Base-by-base conservation (phyloP, 2,329 filamentous ascomycete genomes). In the Myrmaecium sp. region DNA sequence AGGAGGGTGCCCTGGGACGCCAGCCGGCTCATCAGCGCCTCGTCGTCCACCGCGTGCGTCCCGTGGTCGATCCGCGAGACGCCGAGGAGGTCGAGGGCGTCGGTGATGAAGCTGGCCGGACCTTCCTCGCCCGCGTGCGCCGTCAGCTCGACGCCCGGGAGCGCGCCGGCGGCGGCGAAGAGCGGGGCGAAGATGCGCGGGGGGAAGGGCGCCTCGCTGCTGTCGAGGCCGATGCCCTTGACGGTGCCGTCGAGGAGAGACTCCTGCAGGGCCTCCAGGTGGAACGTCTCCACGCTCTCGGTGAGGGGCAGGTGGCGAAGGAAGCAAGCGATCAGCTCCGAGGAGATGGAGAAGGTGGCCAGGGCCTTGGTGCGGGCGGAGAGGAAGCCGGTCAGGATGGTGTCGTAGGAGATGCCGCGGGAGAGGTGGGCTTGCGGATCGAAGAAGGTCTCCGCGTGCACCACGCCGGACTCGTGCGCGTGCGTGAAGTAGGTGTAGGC, bases 81-180 rank as follows among this genome's bases (percentile, higher is more conserved):
- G 13, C 60, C 55, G 22, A 82, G 60, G 16, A 58, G 43, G 36
- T 76, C 66, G 21, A 83, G 54, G 2, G 77, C 72, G 14, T 60
- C 58, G 14, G 54, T 51, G 37, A 86, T 73, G 48, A 76, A 81
- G 4, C 57, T 59, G 3, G 71, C 52, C 10, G 75, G 73, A 1
- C 74, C 76, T 43, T 84, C 78, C 47, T 84, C 78, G 27, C 78
- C 76, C 3, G 73, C 76, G 46, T 84, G 78, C 3, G 76, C 70
- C 0, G 78, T 84, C n/a, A 69, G 57, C 15, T 59, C 54, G 26
- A 77, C 58, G 0, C 68, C 66, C 15, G 55, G 54, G 11, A 31
- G 29, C 14, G 48, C 47, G 27, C 52, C 48, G 0, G 68, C 73
- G 12, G 60, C 55, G 1, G 44, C 51, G 41, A 74, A 86, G 19